Conservation (phyloP, 2,329 filamentous ascomycete species). For the Stachybotrys chartarum region DNA sequence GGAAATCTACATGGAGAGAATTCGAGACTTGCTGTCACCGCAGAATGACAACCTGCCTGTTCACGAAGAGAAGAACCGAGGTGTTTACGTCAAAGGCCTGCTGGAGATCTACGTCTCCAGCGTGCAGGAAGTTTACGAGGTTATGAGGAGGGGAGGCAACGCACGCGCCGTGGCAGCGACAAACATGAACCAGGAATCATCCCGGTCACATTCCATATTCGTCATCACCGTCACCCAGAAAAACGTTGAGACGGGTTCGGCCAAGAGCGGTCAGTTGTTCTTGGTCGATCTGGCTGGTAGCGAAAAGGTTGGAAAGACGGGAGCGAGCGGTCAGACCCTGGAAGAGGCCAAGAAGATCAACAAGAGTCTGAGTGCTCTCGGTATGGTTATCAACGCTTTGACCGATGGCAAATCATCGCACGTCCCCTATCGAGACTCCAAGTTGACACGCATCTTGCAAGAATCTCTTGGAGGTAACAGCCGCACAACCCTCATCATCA, state of each 20-base stretch:
- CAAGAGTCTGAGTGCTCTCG: slow-evolving; percentile 95
- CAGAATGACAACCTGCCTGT: slow-evolving; percentile 94
- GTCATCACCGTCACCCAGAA: slow-evolving; percentile 96
- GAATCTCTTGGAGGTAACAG: slow-evolving; percentile 97
- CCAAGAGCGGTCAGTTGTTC: slow-evolving; percentile 94
- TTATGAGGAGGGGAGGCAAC: slow-evolving; percentile 87
- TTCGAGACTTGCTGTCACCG: slow-evolving; percentile 85
- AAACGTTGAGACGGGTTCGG: slow-evolving; percentile 91
- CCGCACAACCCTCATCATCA: slow-evolving; percentile 95
- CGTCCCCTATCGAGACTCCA: slow-evolving; percentile 94
- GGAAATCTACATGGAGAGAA: slow-evolving; percentile 99
- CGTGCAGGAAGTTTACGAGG: slow-evolving; percentile 92
- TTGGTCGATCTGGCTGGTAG: slow-evolving; percentile 96
- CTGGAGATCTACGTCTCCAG: slow-evolving; percentile 93
- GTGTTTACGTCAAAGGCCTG: slow-evolving; percentile 93
- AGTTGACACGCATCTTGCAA: slow-evolving; percentile 94
- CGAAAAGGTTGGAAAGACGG: slow-evolving; percentile 98
- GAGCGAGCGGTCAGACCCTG: slow-evolving; percentile 91
- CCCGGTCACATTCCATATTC: slow-evolving; percentile 96
- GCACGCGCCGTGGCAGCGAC: slow-evolving; percentile 90
- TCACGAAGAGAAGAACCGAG: slow-evolving; percentile 95
- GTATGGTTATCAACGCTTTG: slow-evolving; percentile 97
- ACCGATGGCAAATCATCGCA: slow-evolving; percentile 97
- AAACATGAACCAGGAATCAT: slow-evolving; percentile 99
- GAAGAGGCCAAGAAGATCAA: slow-evolving; percentile 99